A percentile compares a stretch with the other conserved stretches of the same genome.
Evolutionary conservation across 2,329 filamentous ascomycete genomes (phyloP).

Genomic region (Diplodia scrobiculata): DNA sequence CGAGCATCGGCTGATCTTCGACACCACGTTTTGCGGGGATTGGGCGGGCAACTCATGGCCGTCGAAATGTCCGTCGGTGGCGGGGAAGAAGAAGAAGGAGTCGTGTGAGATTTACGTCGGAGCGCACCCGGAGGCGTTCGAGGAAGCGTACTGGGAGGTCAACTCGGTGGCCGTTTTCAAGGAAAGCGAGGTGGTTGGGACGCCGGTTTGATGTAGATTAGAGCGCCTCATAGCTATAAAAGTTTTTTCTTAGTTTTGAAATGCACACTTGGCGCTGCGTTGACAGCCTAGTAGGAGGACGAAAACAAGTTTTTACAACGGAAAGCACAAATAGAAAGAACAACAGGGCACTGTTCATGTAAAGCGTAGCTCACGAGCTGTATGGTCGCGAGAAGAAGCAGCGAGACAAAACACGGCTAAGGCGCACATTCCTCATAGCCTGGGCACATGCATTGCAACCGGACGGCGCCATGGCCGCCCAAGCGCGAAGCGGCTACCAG

Average conservation of each 20-base stretch:
- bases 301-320: no score
- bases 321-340: no score
- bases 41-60: slow-evolving; percentile 76
- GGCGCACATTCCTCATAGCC: no score
- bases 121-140: slow-evolving; percentile 33
- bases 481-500: no score
- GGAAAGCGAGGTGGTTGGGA: background rate
- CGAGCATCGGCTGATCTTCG: slow-evolving; percentile 46
- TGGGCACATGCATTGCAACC: no score
- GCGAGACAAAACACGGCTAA: no score
- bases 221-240: background rate
- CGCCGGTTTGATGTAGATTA: background rate
- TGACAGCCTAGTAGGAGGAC: no score
- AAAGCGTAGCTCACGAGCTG: no score
- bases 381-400: no score
- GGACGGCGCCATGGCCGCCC: no score
- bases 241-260: background rate
- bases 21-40: slow-evolving; percentile 47
- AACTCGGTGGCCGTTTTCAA: slow-evolving; percentile 47
- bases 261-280: background rate
- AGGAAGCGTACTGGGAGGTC: slow-evolving; percentile 46
- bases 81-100: slow-evolving; percentile 32
- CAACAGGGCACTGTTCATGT: no score
- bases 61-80: slow-evolving; percentile 53
- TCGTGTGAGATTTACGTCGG: slow-evolving; percentile 35